Base-by-base conservation (phyloP, 2,329 filamentous ascomycete species). In the Beauveria medogensis region DNA sequence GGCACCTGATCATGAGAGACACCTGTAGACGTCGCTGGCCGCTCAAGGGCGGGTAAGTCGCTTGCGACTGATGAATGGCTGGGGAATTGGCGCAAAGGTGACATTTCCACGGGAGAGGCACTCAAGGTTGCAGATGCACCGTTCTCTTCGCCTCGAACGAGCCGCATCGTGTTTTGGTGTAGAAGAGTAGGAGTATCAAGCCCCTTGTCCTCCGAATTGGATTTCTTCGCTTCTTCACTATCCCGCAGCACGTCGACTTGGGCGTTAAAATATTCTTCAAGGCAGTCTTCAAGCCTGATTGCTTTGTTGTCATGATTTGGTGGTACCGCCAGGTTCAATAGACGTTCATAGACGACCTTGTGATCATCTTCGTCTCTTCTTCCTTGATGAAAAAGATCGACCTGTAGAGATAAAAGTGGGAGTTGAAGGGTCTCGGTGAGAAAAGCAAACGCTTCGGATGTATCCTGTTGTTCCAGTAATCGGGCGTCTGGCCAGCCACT, bases 231-330 rank as follows among this genome's bases (percentile, higher is more conserved):
- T 58, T 83, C 82, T 37, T 79, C 73, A 58, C 80, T 82, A 61
- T 93, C 89, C 57, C 93, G 83, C 65, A 89, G 87, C 3, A 99
- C 92, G 68, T 97, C 92, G 58, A 99, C 91, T 60, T 86, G 83
- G 61, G 92, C 92, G 73, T 97, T 97, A 80, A 97, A 97, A 69
- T 97, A 97, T 58, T 89, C 87, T 71, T 97, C 92, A 20, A 99
- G 76, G 67, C 93, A 97, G 66, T 95, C 90, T 73, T 97, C 94
- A 22, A 99, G 77, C 30, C 88, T 92, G 63, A 97, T 82, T 3
- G 82, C 80, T 62, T 85, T 85, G 26, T 86, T 87, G 51, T 89
- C 84, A 6, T 86, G 81, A 55, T 90, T 87, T 1, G 87, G 80
- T 0, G 91, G 90, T n/a, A 99, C 90, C 0, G 92, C 92, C 46